Evolutionary conservation across 768 basidiomycete genomes (phyloP).

Genomic region (Rhizopogon vinicolor): DNA sequence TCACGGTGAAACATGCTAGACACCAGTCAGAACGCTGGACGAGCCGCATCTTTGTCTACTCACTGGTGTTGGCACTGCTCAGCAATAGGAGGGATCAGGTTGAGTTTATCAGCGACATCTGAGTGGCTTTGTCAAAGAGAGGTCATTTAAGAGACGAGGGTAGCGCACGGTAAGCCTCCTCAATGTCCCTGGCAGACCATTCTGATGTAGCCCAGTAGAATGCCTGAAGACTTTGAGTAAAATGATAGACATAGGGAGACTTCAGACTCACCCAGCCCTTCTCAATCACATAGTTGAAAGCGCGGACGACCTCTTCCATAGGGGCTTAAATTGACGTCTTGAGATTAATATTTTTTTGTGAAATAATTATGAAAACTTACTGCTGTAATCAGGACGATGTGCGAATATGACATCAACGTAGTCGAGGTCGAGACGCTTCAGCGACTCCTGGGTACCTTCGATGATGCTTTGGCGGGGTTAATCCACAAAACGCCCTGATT

Average conservation of each 20-base stretch:
- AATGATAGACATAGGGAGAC: background rate
- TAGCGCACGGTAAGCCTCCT: conserved; percentile 35
- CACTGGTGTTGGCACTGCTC: conserved; percentile 51
- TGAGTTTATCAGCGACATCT: conserved; percentile 47
- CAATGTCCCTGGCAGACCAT: conserved; percentile 49
- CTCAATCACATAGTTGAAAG: conserved; percentile 52
- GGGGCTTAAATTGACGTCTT: conserved; percentile 22
- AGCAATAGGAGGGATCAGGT: conserved; percentile 43
- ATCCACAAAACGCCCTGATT: background rate
- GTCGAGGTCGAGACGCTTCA: conserved; percentile 47
- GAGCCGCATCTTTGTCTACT: conserved; percentile 1
- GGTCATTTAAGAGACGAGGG: background rate
- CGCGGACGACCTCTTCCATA: conserved; percentile 54
- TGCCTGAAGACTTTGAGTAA: conserved; percentile 13
- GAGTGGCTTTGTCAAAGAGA: background rate
- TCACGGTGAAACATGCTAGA: conserved; percentile 49
- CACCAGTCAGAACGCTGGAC: background rate
- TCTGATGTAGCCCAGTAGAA: conserved; percentile 51
- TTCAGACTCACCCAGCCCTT: conserved; percentile 34
- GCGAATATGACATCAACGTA: conserved; percentile 50
- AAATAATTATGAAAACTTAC: conserved; percentile 13
- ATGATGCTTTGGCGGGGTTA: conserved; percentile 33
- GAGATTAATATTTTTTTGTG: background rate
- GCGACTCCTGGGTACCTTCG: conserved; percentile 48
- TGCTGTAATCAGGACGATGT: conserved; percentile 41